phyloP scores from a whole-genome alignment of 352 stramenopile species.

The Pythium dissimile region DNA sequence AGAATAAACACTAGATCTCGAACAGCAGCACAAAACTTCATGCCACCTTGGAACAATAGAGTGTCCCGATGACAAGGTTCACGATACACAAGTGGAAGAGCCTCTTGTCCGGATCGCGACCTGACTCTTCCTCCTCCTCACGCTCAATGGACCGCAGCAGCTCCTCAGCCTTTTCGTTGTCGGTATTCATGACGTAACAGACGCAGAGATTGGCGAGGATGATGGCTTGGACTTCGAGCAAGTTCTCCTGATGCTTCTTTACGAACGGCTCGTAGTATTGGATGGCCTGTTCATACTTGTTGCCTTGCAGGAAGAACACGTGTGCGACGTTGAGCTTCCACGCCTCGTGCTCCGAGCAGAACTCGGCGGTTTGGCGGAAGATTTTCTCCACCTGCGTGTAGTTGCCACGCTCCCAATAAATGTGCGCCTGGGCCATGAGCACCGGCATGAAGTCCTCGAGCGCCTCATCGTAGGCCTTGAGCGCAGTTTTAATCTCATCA shows the following conservation, averaged over 20 bases:
- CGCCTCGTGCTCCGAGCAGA: slow-evolving; percentile 93
- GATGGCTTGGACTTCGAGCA: slow-evolving; percentile 94
- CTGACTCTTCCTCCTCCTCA: slow-evolving; percentile 90
- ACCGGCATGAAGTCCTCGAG: slow-evolving; percentile 96
- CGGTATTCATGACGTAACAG: slow-evolving; percentile 96
- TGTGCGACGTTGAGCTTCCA: slow-evolving; percentile 97
- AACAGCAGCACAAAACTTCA: neutral
- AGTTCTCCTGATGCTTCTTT: slow-evolving; percentile 87
- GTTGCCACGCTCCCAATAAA: slow-evolving; percentile 96
- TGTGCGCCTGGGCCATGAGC: slow-evolving; percentile 94
- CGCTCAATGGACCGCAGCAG: slow-evolving; percentile 94
- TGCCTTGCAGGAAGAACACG: slow-evolving; percentile 94
- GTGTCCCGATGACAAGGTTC: slow-evolving; percentile 96
- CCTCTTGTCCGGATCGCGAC: slow-evolving; percentile 86
- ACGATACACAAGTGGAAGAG: slow-evolving; percentile 96
- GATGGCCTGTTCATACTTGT: slow-evolving; percentile 86
- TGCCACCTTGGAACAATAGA: slow-evolving; percentile 97
- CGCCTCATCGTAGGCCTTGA: slow-evolving; percentile 93
- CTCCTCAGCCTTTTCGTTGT: slow-evolving; percentile 96
- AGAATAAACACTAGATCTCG: no score
- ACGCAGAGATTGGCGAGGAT: slow-evolving; percentile 97
- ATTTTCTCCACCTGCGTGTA: slow-evolving; percentile 96
- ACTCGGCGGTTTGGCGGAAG: slow-evolving; percentile 93
- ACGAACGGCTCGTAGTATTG: slow-evolving; percentile 96
- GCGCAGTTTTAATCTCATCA: slow-evolving; percentile 88